phyloP scores from a whole-genome alignment of 225 moss, liverwort and hornwort genomes.

The Polytrichum commune region DNA sequence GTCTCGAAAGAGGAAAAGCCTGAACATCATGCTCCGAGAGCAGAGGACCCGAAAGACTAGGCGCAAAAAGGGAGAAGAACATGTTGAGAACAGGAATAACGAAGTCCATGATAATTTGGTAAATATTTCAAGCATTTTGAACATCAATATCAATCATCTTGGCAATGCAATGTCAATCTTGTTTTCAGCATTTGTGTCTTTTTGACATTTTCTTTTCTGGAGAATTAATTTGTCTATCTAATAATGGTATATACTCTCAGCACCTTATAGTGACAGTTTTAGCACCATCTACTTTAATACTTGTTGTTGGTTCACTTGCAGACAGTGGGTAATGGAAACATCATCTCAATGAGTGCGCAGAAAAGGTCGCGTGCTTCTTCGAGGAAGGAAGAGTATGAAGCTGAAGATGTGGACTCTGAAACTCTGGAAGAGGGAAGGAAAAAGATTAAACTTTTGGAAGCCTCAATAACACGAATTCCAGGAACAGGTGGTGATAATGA shows the following conservation, averaged over 20 bases:
- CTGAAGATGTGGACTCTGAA: constrained; percentile 13
- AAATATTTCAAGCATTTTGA: constrained; percentile 30
- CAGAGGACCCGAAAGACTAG: constrained; percentile 30
- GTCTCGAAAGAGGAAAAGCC: constrained; percentile 45
- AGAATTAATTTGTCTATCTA: too few species aligned
- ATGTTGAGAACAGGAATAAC: constrained; percentile 17
- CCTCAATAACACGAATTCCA: constrained; percentile 7
- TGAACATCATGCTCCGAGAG: constrained; percentile 47
- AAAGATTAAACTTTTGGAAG: constrained; percentile 40
- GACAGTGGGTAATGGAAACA: constrained; percentile 16
- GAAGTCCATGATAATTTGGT: constrained; percentile 25
- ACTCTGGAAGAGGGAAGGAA: constrained; percentile 32
- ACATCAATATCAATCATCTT: constrained; percentile 2
- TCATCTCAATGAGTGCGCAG: constrained; percentile 1
- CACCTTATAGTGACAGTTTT: too few species aligned
- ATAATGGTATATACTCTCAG: too few species aligned
- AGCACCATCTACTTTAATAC: too few species aligned
- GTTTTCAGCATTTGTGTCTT: background rate
- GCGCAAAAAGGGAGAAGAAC: constrained; percentile 23
- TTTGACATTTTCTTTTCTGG: too few species aligned
- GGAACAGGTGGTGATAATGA: constrained; percentile 17
- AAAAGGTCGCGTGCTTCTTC: constrained; percentile 9
- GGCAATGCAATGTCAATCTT: background rate
- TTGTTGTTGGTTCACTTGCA: constrained; percentile 12
- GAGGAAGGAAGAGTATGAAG: constrained; percentile 19